These are phyloP conservation scores for Pseudonectria foliicola DNA, from an alignment of 2,329 filamentous ascomycete genomes.

Conservation along the genomic window DNA sequence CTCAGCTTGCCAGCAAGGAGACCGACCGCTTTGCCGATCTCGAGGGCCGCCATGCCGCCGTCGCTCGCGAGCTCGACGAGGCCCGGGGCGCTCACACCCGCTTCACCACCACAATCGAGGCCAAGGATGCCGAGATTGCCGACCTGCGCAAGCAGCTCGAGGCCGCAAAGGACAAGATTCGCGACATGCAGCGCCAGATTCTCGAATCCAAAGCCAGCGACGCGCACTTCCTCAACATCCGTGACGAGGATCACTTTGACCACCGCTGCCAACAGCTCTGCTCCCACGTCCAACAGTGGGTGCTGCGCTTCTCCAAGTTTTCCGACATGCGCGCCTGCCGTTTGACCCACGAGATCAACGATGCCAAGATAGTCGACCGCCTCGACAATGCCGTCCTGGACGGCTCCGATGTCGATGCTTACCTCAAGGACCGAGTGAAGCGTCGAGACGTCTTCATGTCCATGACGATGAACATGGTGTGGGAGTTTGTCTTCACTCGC, in stretches of 20 bases:
- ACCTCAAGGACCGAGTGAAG: conserved; percentile 79
- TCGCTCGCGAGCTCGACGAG: conserved; percentile 62
- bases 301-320: conserved; percentile 94
- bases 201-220: conserved; percentile 54
- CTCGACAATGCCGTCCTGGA: conserved; percentile 93
- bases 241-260: conserved; percentile 94
- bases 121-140: conserved; percentile 79
- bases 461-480: conserved; percentile 98
- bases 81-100: conserved; percentile 57
- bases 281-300: conserved; percentile 95
- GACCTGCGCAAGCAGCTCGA: conserved; percentile 72
- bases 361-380: conserved; percentile 88
- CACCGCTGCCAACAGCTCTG: conserved; percentile 89
- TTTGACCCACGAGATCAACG: conserved; percentile 73
- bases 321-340: conserved; percentile 88
- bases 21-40: conserved; percentile 62
- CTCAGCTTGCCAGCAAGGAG: conserved; percentile 68
- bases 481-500: conserved; percentile 96
- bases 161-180: conserved; percentile 57
- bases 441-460: conserved; percentile 97
- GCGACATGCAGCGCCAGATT: conserved; percentile 45
- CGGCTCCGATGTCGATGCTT: conserved; percentile 83
- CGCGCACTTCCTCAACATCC: conserved; percentile 66
- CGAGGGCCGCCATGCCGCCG: conserved; percentile 58
- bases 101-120: conserved; percentile 59